phyloP scores from a whole-genome alignment of 139 green algal species.

The Nannochloris sp. region DNA sequence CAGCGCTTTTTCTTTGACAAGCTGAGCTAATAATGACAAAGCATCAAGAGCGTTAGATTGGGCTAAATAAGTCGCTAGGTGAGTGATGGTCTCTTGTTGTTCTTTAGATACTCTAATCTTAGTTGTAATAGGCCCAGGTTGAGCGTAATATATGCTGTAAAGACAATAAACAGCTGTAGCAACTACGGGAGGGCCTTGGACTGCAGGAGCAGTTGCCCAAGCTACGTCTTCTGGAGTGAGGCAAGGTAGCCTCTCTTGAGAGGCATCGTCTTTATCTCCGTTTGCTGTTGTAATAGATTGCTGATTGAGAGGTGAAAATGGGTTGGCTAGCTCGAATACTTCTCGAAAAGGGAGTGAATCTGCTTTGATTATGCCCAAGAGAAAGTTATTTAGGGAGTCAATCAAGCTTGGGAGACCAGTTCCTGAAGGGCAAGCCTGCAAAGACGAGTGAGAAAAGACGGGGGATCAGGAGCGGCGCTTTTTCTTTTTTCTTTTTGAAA shows the following conservation, averaged over 20 bases:
- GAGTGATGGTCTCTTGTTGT: not conserved
- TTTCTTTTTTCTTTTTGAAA: not conserved
- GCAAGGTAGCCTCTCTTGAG: not conserved
- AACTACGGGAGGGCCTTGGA: not conserved
- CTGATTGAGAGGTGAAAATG: too few relatives aligned
- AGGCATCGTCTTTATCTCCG: not conserved
- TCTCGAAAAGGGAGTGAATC: too few relatives aligned
- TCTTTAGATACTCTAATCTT: conserved; percentile 9
- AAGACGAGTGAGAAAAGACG: not conserved
- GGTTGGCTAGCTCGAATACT: too few relatives aligned
- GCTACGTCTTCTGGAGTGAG: too few relatives aligned
- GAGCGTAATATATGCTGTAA: conserved; percentile 22
- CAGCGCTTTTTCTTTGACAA: too few relatives aligned
- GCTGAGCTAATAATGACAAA: not conserved
- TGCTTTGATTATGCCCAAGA: not conserved
- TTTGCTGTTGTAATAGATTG: not conserved
- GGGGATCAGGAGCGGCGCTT: not conserved
- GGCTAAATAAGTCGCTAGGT: not conserved
- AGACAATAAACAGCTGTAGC: conserved; percentile 11
- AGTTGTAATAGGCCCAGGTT: conserved; percentile 2
- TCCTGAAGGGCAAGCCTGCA: conserved; percentile 3
- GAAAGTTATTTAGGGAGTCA: not conserved
- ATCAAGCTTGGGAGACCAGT: not conserved
- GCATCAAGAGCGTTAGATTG: not conserved
- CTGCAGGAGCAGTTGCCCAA: not conserved